Base-by-base conservation (phyloP, 2,329 filamentous ascomycete species). In the Colletotrichum coccodes region DNA sequence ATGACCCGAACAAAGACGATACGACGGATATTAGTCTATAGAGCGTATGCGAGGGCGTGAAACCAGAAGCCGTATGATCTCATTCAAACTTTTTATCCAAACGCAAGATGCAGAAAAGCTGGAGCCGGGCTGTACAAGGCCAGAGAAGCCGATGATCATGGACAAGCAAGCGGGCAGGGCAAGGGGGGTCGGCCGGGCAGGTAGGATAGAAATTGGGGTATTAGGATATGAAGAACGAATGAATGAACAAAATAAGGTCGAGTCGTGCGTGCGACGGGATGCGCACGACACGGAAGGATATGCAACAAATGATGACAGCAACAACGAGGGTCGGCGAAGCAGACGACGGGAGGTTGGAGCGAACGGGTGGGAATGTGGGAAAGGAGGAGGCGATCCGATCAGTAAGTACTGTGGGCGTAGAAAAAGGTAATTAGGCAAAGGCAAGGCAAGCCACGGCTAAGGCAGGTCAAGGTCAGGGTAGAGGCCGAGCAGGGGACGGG, bases 371-470 rank as follows among this genome's bases (percentile, higher is more conserved):
- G 56, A 69, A 70, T 70, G 67, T 70, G 63, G 36, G 58, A 67
- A 70, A 70, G 64, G 67, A 70, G 66, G 64, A 67, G 52, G 64
- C 66, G 66, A 70, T 66, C 67, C 44, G 57, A 62, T 38, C 42
- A 62, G 57, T 61, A 68, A 58, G 40, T 53, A 36, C 32, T 53
- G 50, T 53, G 12, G 16, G 12, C 28, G 26, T 30, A 30, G 26
- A 21, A 14, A 26, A 47, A 28, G 34, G 30, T 18, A 47, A 59
- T 47, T 47, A 34, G 32, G 56, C 40, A 59, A 46, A 53, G 47
- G 26, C 28, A 50, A 50, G 32, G 42, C 42, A 53, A 54, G 50
- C 32, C 32, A 54, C 56, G 56, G 40, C 56, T 47, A 59, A 59
- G 40, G 56, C 42, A 59, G 56, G 42, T 23, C 44, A 47, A n/a